A percentile compares a stretch with the other conserved stretches of the same genome.
Conservation (phyloP, 495 filamentous ascomycete species). For the Hypomontagnella submonticulosa region DNA sequence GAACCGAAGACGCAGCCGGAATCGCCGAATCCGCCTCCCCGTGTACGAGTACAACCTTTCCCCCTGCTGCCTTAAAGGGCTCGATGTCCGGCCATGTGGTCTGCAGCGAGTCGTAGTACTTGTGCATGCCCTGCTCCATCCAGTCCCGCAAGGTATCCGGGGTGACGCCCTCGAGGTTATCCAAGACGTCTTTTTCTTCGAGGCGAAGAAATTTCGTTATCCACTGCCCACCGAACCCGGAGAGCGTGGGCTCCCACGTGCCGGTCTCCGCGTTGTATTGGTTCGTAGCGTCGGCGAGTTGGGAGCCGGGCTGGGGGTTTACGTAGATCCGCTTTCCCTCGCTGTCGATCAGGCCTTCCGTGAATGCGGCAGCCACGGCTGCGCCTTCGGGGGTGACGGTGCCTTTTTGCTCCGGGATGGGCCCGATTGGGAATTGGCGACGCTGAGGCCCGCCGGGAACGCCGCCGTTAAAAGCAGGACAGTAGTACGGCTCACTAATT, state of each 20-base stretch:
- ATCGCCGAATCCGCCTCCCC: constrained; percentile 63
- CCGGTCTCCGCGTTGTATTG: constrained; percentile 55
- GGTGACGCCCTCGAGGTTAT: constrained; percentile 57
- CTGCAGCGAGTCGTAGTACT: constrained; percentile 56
- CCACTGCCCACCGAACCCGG: constrained; percentile 53
- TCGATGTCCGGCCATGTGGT: constrained; percentile 61
- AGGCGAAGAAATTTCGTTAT: constrained; percentile 49
- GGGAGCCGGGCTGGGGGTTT: constrained; percentile 55
- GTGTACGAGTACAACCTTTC: constrained; percentile 64
- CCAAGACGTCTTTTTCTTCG: constrained; percentile 48
- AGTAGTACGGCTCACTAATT: constrained; percentile 62
- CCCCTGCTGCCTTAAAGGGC: constrained; percentile 56
- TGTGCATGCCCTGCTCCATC: constrained; percentile 56
- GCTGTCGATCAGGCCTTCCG: constrained; percentile 58
- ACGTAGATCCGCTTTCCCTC: constrained; percentile 59
- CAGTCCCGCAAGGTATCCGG: constrained; percentile 61
- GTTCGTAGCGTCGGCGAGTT: constrained; percentile 57
- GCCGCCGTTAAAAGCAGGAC: constrained; percentile 49
- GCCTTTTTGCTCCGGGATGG: constrained; percentile 57
- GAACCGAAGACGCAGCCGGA: constrained; percentile 59
- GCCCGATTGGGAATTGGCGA: constrained; percentile 30
- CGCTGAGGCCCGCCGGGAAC: constrained; percentile 10
- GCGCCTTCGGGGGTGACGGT: constrained; percentile 55
- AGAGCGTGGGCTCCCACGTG: constrained; percentile 52
- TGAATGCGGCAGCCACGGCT: constrained; percentile 54